Percentiles rank a stretch among this genome's conserved stretches.
phyloP scores from a whole-genome alignment of 164 flowering plant genomes.

The Nelumbo lutea region DNA sequence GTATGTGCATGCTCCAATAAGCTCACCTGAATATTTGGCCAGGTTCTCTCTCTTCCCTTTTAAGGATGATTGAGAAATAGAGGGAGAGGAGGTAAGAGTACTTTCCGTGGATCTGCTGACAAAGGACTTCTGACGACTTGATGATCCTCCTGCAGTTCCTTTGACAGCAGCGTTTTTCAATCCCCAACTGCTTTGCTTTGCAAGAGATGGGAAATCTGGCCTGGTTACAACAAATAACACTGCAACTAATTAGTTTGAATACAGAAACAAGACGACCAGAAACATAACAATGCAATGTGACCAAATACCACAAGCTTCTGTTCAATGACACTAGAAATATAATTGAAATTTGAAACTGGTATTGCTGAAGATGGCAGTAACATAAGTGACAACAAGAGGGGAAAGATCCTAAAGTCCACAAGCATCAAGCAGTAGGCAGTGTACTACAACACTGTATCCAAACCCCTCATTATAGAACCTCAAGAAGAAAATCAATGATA shows the following conservation, averaged over 20 bases:
- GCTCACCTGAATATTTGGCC: constrained; percentile 57
- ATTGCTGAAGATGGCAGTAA: neutral
- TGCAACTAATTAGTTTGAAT: neutral
- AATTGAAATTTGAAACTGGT: no score
- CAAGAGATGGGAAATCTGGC: constrained; percentile 63
- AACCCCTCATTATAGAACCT: no score
- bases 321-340: no score
- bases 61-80: constrained; percentile 39
- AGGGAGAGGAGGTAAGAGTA: constrained; percentile 53
- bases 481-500: no score
- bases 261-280: no score
- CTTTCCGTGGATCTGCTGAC: constrained; percentile 37
- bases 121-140: constrained; percentile 52
- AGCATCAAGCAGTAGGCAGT: no score
- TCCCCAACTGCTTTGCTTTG: constrained; percentile 50
- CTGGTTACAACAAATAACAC: constrained; percentile 33
- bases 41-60: constrained; percentile 54
- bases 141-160: constrained; percentile 42
- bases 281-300: no score
- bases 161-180: constrained; percentile 52
- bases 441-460: no score
- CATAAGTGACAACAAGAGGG: neutral
- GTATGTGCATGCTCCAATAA: neutral
- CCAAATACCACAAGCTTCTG: no score
- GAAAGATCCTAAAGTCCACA: no score